Percentiles rank a stretch among this genome's conserved stretches.
Evolutionary conservation across 2,329 filamentous ascomycete genomes (phyloP).

Genomic region (Verticillium nubilum): DNA sequence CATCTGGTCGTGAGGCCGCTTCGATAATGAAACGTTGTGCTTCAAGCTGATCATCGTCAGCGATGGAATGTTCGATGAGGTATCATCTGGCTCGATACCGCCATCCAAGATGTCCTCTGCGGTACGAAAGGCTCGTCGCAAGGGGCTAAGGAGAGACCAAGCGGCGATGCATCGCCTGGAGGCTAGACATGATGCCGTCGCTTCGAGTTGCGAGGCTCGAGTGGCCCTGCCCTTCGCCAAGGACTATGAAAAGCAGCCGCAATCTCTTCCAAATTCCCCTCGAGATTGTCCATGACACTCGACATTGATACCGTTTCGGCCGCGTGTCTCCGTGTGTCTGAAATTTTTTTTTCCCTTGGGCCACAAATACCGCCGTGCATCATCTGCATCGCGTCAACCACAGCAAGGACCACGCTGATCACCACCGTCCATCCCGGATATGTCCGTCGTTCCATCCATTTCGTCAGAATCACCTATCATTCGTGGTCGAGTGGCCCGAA

Average conservation of each 20-base stretch:
- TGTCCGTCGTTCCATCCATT: not conserved
- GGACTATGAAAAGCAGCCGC: not conserved
- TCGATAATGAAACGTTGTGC: not conserved
- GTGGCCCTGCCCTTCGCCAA: not conserved
- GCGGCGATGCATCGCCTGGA: not conserved
- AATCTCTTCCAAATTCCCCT: not conserved
- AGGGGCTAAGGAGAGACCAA: not conserved
- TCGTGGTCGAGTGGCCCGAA: not conserved
- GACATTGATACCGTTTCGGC: not conserved
- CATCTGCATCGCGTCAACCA: not conserved
- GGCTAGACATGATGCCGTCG: not conserved
- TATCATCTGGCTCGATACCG: not conserved
- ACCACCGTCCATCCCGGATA: not conserved
- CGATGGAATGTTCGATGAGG: not conserved
- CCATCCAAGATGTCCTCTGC: not conserved
- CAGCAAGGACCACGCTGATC: not conserved
- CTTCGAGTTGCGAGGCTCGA: not conserved
- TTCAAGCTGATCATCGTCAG: not conserved
- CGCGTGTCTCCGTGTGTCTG: not conserved
- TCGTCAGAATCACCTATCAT: not conserved
- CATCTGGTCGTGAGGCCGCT: not conserved
- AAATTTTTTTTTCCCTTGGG: not conserved
- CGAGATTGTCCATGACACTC: not conserved
- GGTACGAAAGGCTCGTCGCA: not conserved
- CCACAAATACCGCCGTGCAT: not conserved